Conservation (phyloP, 768 basidiomycete genomes). For the Mrakia hoshinonis region DNA sequence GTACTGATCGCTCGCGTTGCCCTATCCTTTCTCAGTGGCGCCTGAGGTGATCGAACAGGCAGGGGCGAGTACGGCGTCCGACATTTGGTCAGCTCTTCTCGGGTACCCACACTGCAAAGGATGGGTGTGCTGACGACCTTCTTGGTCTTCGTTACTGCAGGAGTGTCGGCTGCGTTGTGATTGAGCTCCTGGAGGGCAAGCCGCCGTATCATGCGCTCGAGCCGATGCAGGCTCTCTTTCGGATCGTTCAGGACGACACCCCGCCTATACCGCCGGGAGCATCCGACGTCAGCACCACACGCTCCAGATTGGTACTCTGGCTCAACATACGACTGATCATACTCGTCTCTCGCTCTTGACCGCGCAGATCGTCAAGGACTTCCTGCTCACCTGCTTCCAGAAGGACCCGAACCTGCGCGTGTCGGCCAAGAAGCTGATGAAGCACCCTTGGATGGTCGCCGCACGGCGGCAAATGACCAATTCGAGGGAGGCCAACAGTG, state of each 20-base stretch:
- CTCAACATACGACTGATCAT: background rate
- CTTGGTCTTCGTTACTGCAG: conserved; percentile 36
- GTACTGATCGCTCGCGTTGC: background rate
- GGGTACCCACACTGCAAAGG: too few relatives aligned
- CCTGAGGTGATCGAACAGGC: conserved; percentile 98
- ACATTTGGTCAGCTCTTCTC: conserved; percentile 63
- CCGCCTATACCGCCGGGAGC: conserved; percentile 94
- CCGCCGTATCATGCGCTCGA: conserved; percentile 93
- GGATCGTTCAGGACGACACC: conserved; percentile 95
- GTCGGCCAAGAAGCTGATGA: conserved; percentile 81
- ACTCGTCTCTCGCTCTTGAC: background rate
- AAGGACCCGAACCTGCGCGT: conserved; percentile 93
- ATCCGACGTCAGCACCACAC: conserved; percentile 49
- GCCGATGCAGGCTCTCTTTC: conserved; percentile 96
- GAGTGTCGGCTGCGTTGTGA: conserved; percentile 95
- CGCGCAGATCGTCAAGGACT: conserved; percentile 74
- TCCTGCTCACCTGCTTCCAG: conserved; percentile 94
- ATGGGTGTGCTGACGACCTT: too few relatives aligned
- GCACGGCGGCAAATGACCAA: conserved; percentile 62
- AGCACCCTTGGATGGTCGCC: conserved; percentile 92
- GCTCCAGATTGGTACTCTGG: background rate
- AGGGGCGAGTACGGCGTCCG: conserved; percentile 91
- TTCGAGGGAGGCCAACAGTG: conserved; percentile 23
- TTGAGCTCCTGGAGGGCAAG: conserved; percentile 81
- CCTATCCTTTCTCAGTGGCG: conserved; percentile 58